Evolutionary conservation across 2,329 filamentous ascomycete genomes (phyloP).

Genomic region (Scytalidium lignicola): DNA sequence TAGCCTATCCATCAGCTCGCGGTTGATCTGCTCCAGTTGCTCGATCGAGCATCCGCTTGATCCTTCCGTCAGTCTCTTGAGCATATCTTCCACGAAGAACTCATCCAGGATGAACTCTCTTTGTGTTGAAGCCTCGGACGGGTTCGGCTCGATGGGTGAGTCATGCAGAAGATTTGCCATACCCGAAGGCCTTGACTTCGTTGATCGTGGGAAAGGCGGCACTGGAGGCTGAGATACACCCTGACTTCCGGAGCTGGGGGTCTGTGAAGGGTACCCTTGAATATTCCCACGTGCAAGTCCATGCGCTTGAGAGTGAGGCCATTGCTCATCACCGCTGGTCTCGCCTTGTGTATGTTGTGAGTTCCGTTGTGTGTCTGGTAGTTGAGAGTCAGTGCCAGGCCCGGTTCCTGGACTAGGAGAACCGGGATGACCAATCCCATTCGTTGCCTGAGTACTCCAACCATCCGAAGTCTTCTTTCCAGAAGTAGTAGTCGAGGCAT

Average conservation of each 20-base stretch:
- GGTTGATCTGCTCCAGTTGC: slow-evolving; percentile 90
- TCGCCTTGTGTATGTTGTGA: slow-evolving; percentile 21
- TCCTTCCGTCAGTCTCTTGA: slow-evolving; percentile 17
- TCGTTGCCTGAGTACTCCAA: slow-evolving; percentile 68
- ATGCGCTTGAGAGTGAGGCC: slow-evolving; percentile 55
- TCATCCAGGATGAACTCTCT: slow-evolving; percentile 37
- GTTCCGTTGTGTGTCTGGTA: slow-evolving; percentile 47
- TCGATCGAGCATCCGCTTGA: slow-evolving; percentile 57
- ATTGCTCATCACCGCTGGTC: slow-evolving; percentile 47
- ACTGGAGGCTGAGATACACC: slow-evolving; percentile 27
- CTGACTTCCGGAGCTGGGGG: slow-evolving; percentile 23
- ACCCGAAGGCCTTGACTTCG: slow-evolving; percentile 17
- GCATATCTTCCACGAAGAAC: slow-evolving; percentile 19
- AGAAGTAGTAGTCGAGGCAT: slow-evolving; percentile 80
- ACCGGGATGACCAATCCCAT: slow-evolving; percentile 43
- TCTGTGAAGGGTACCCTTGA: slow-evolving; percentile 21
- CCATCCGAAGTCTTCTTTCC: slow-evolving; percentile 73
- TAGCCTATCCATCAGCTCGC: slow-evolving; percentile 82
- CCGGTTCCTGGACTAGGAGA: slow-evolving; percentile 22
- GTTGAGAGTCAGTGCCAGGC: slow-evolving; percentile 21
- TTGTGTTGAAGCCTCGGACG: slow-evolving; percentile 23
- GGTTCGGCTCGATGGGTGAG: slow-evolving; percentile 22
- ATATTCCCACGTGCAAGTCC: slow-evolving; percentile 39
- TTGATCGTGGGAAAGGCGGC: slow-evolving; percentile 30
- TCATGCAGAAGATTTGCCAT: slow-evolving; percentile 26